Evolutionary conservation across 192 early-diverging fungal species (phyloP), one percentile per base, ranked within the genome.

Genomic region (Chytriomyces sp.): DNA sequence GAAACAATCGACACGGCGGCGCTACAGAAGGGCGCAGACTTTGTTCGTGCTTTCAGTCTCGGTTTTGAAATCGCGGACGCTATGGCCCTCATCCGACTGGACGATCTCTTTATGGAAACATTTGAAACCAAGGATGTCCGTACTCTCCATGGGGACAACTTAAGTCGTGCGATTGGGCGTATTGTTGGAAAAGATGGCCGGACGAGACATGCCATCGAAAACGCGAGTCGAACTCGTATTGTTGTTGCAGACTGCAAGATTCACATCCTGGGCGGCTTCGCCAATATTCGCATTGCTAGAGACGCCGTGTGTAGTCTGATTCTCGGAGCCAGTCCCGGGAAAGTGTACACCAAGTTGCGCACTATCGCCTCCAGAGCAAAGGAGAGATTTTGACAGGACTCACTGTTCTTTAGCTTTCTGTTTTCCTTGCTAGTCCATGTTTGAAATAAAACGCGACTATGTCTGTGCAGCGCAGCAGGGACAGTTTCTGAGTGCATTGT

Each of bases 41-140:
- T 99, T 85, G 87, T 99, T 44, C 89, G 87, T 59, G 97, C 97
- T 3, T 99, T 92, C 77, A 87, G 88, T 68, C 78, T 98, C 25
- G 97, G 97, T 22, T 99, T 99, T 80, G 91, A 96, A 52, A 83
- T 96, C 38, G 93, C 78, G 19, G 97, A 99, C 73, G 91, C 96
- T 25, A 81, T 97, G 74, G 94, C 97, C 0, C 86, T 99, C 34
- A 77, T 99, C 64, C 91, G 97, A 67, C 84, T 99, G 82, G 97
- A 99, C 73, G 97, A 99, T 72, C 81, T 99, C 72, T 99, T 90
- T 78, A 74, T 99, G 76, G 97, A 99, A 72, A 88, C 93, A 5
- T 99, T 99, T 78, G 96, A 98, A 68, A 92, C 97, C 82, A 98
- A 98, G 83, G 97, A 99, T 80, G 89, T 99, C 36, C 96, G 96